phyloP scores from a whole-genome alignment of 345 rosid genomes.

The Capsella bursapastoris region DNA sequence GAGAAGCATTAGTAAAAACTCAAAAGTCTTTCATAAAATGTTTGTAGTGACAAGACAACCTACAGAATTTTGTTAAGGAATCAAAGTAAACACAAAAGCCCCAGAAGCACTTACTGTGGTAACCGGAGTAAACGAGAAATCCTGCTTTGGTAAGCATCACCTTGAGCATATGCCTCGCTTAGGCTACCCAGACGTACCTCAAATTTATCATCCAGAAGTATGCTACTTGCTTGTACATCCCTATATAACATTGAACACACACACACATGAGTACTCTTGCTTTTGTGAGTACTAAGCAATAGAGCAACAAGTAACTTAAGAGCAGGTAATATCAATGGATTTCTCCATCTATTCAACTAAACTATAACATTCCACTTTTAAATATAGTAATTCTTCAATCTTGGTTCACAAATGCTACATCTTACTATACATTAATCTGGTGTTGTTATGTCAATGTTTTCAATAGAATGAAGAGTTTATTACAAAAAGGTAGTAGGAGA shows the following conservation, averaged over 20 bases:
- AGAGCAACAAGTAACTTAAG: conserved; percentile 1
- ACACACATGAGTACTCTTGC: conserved; percentile 39
- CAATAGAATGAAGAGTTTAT: not conserved
- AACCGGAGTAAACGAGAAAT: conserved; percentile 83
- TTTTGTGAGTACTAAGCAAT: not conserved
- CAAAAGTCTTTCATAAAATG: not conserved
- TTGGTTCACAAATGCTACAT: conserved; percentile 1
- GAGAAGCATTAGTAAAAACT: conserved; percentile 37
- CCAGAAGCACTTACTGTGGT: conserved; percentile 76
- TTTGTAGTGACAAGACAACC: conserved; percentile 1
- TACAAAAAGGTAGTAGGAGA: not conserved
- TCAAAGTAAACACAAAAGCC: not conserved
- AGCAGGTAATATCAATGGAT: not conserved
- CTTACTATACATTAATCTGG: not conserved
- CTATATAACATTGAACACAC: conserved; percentile 51
- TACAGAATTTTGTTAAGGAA: conserved; percentile 1
- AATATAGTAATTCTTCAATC: not conserved
- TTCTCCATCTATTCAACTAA: not conserved
- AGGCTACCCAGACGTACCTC: conserved; percentile 97
- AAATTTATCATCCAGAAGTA: conserved; percentile 96
- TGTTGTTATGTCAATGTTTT: not conserved
- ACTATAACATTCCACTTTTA: too few species aligned
- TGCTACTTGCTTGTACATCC: conserved; percentile 99
- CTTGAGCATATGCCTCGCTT: conserved; percentile 83
- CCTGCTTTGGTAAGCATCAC: conserved; percentile 86